Base-by-base conservation (phyloP, 306 rosid genomes). In the Rosa chinensis region DNA sequence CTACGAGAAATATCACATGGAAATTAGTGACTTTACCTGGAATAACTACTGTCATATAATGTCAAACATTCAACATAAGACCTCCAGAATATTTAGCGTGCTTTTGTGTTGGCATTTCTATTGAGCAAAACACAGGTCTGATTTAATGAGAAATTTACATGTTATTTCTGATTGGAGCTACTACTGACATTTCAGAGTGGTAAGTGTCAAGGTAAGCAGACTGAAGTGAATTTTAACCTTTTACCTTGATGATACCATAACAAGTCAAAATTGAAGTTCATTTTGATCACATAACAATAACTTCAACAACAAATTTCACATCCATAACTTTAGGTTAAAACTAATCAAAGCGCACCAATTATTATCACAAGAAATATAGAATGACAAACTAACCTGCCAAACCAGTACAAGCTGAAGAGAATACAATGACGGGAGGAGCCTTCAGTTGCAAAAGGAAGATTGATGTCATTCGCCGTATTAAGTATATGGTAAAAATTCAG, bases 321-420 rank as follows among this genome's bases (percentile, higher is more conserved):
- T 12, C 3, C 8, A 14, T 25, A 47, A 43, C 13, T 40, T 35
- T 72, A 14, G 45, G 62, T 72, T 28, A 9, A 75, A 58, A 44
- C 40, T 56, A 44, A 25, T 13, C 20, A 75, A 43, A 43, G 56
- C 43, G 6, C 44, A 59, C 39, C 62, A 6, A 20, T 43, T 6
- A 23, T 21, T 64, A 21, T 18, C 78, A 13, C 23, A 8, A 12
- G 1, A 42, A 42, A 21, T 14, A 42, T 42, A 55, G 52, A 17
- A 53, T 44, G 28, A 72, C 13, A 82, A 53, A 56, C 79, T 76
- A 39, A 92, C 97, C 97, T 85, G 97, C 89, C 79, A 92, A 78
- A 77, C 97, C 97, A 18, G 98, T 97, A 76, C 93, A 94, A 75
- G 92, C 91, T 25, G 97, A 94, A 84, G 98, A 94, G 85, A 92